Conservation (phyloP, 108 stramenopile genomes). For the Aurantiochytrium sp. region DNA sequence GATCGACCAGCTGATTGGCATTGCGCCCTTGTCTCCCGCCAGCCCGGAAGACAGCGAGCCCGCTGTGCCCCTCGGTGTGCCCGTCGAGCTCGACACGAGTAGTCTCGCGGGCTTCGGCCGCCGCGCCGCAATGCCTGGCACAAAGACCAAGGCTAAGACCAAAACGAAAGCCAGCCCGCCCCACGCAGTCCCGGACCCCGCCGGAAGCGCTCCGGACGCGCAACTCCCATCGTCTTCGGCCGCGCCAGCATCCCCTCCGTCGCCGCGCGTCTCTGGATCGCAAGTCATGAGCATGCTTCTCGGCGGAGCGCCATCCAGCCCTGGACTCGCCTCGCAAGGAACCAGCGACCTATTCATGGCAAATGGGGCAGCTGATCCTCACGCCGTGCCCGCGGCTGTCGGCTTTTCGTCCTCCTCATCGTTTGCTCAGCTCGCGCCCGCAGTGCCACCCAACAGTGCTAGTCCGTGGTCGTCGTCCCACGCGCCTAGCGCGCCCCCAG, state of each 20-base stretch:
- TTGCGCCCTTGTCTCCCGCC: neutral
- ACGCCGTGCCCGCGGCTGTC: too few species aligned
- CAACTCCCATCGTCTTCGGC: neutral
- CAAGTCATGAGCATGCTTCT: neutral
- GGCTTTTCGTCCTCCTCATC: too few species aligned
- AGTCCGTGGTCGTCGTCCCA: neutral
- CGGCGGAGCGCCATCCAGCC: neutral
- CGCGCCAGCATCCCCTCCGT: neutral
- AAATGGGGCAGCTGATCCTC: too few species aligned
- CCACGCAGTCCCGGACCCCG: too few species aligned
- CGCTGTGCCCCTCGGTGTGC: neutral
- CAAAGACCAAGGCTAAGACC: too few species aligned
- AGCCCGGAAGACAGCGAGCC: neutral
- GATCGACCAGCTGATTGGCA: neutral
- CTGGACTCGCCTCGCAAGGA: too few species aligned
- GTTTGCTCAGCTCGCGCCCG: too few species aligned
- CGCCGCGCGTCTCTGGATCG: neutral
- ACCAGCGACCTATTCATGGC: too few species aligned
- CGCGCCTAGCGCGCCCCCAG: neutral
- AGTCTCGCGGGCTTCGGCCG: neutral
- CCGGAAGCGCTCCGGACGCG: too few species aligned
- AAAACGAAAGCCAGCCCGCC: too few species aligned
- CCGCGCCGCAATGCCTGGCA: too few species aligned
- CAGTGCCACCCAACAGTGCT: neutral
- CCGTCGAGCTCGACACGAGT: constrained; percentile 2